Conservation (phyloP, 805 yeast species). For the Wickerhamomyces ciferrii region DNA sequence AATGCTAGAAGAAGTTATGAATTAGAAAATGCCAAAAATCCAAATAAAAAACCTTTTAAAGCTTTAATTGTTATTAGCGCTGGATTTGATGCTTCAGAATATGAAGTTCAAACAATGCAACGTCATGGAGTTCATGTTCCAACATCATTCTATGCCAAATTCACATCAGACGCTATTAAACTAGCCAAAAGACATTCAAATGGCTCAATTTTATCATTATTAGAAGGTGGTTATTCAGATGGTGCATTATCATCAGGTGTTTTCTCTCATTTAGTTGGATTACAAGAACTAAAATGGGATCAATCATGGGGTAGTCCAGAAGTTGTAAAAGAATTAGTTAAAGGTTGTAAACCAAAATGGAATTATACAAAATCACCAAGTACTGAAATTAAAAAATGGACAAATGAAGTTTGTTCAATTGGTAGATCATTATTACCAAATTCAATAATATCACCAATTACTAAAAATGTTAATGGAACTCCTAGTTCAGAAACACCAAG, state of each 20-base stretch:
- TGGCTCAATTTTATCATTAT: constrained; percentile 59
- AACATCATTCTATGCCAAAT: constrained; percentile 67
- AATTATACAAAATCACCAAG: constrained; percentile 48
- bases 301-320: constrained; percentile 58
- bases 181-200: constrained; percentile 57
- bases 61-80: constrained; percentile 72
- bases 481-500: constrained; percentile 7
- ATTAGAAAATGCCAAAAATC: constrained; percentile 4
- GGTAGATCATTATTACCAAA: constrained; percentile 61
- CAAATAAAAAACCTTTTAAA: constrained; percentile 36
- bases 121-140: constrained; percentile 80
- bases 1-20: constrained; percentile 41
- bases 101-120: constrained; percentile 80
- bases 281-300: constrained; percentile 55
- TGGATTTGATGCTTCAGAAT: constrained; percentile 85
- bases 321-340: constrained; percentile 58
- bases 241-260: constrained; percentile 77
- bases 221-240: constrained; percentile 87
- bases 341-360: constrained; percentile 70
- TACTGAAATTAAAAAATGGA: constrained; percentile 52
- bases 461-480: constrained; percentile 6
- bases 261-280: constrained; percentile 71
- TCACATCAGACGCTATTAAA: constrained; percentile 67
- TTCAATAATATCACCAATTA: constrained; percentile 8
- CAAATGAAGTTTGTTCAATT: constrained; percentile 55